phyloP scores from a whole-genome alignment of 768 basidiomycete species.

The Neoboletus subvelutipes region DNA sequence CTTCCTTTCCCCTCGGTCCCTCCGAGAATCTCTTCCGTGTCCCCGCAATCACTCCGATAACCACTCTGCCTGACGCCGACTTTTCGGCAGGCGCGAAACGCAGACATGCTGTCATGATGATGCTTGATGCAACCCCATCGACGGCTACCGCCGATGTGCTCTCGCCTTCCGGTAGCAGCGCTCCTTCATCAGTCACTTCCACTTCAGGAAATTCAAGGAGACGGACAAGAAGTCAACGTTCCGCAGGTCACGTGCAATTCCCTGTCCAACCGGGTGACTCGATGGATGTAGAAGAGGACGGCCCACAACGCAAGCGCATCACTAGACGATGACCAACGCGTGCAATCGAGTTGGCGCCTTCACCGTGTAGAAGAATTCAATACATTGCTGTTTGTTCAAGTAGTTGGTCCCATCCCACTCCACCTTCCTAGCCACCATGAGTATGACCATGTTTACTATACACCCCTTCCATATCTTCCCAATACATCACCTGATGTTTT shows the following conservation, averaged over 20 bases:
- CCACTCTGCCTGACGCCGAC: conserved; percentile 35
- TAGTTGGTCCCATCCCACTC: conserved; percentile 5
- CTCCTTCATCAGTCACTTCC: conserved; percentile 22
- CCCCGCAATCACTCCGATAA: conserved; percentile 21
- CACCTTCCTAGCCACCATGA: conserved; percentile 4
- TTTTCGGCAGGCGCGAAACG: conserved; percentile 65
- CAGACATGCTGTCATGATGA: conserved; percentile 77
- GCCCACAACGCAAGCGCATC: conserved; percentile 72
- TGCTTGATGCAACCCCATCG: conserved; percentile 56
- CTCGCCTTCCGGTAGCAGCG: conserved; percentile 36
- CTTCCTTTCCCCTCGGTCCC: conserved; percentile 24
- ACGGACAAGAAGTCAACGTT: conserved; percentile 54
- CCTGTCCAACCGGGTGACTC: conserved; percentile 44
- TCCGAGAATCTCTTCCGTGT: conserved; percentile 32
- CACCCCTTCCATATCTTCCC: conserved; percentile 6
- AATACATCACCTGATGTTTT: conserved; percentile 6
- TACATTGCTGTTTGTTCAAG: conserved; percentile 10
- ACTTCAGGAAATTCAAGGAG: conserved; percentile 41
- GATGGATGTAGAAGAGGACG: conserved; percentile 79
- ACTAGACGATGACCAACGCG: conserved; percentile 49
- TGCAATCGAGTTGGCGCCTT: neutral
- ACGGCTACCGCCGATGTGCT: conserved; percentile 38
- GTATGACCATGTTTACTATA: conserved; percentile 15
- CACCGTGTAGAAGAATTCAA: conserved; percentile 14
- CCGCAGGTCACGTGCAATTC: conserved; percentile 38